Evolutionary conservation across 345 rosid species (phyloP).

Genomic region (Populus alba): DNA sequence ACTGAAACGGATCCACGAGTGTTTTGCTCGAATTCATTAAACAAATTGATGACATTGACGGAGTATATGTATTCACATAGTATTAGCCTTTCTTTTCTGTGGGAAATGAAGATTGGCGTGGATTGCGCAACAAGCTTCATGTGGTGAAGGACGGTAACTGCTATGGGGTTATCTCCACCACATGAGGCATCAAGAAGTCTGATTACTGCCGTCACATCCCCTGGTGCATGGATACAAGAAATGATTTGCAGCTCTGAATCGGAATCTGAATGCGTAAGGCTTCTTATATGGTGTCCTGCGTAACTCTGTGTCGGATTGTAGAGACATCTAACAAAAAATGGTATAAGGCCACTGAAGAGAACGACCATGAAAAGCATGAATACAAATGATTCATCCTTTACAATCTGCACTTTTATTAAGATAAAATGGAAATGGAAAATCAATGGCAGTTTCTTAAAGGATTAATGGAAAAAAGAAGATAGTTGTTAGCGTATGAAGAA

Average conservation of each 20-base stretch:
- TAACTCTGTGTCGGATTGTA: slow-evolving; percentile 30
- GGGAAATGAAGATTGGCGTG: slow-evolving; percentile 31
- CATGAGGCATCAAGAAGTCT: slow-evolving; percentile 22
- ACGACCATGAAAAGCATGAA: not conserved
- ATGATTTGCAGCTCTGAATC: slow-evolving; percentile 26
- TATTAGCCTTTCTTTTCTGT: slow-evolving; percentile 13
- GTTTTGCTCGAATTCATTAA: slow-evolving; percentile 23
- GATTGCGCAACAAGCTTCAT: slow-evolving; percentile 21
- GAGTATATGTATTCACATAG: slow-evolving; percentile 5
- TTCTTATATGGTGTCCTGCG: slow-evolving; percentile 27
- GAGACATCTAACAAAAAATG: slow-evolving; percentile 13
- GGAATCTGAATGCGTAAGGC: not conserved
- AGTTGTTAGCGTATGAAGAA: no score
- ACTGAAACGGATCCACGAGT: slow-evolving; percentile 4
- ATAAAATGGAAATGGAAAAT: not conserved
- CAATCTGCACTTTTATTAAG: not conserved
- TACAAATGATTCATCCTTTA: not conserved
- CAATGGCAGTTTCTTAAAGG: not conserved
- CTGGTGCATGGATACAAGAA: slow-evolving; percentile 41
- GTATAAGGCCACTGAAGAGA: not conserved
- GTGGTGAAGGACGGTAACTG: slow-evolving; percentile 31
- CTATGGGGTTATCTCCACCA: slow-evolving; percentile 11
- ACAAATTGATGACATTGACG: slow-evolving; percentile 23
- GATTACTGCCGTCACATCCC: slow-evolving; percentile 29
- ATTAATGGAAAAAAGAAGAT: not conserved